These are phyloP conservation scores for Rosa multiflora DNA, from an alignment of 306 rosid genomes.

Conservation along the genomic window DNA sequence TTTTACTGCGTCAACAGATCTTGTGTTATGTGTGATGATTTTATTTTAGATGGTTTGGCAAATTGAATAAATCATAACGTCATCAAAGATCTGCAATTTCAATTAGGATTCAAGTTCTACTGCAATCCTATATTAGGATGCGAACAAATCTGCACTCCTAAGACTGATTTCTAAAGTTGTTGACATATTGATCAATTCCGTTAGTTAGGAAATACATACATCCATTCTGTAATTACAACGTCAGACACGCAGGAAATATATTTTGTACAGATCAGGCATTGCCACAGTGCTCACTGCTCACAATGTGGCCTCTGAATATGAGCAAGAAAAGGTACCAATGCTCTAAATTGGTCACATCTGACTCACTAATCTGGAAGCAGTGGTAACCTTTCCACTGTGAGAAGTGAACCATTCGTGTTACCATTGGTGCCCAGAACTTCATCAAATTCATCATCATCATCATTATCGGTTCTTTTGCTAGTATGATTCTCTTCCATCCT, in stretches of 20 bases:
- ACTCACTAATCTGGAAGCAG: conserved; percentile 60
- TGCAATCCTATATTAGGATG: too few relatives aligned
- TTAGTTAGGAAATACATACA: too few relatives aligned
- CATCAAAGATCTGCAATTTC: too few relatives aligned
- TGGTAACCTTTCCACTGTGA: conserved; percentile 55
- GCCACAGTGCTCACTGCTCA: background rate
- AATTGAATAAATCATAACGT: too few relatives aligned
- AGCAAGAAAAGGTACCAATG: background rate
- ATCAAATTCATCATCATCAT: conserved; percentile 30
- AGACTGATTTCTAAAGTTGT: too few relatives aligned
- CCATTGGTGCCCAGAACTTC: conserved; percentile 49
- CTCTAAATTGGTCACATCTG: conserved; percentile 6
- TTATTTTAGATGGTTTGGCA: too few relatives aligned
- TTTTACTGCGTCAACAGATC: too few relatives aligned
- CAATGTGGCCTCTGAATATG: background rate
- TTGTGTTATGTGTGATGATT: too few relatives aligned
- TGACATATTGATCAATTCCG: too few relatives aligned
- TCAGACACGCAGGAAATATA: background rate
- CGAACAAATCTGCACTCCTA: too few relatives aligned
- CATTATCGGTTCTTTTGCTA: conserved; percentile 27
- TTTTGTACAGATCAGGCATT: background rate
- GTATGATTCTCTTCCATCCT: conserved; percentile 27
- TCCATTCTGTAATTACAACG: too few relatives aligned
- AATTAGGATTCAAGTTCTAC: too few relatives aligned
- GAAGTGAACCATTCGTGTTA: conserved; percentile 43